Base-by-base conservation (phyloP, 2,329 filamentous ascomycete species). In the Furcasterigmium furcatum region DNA sequence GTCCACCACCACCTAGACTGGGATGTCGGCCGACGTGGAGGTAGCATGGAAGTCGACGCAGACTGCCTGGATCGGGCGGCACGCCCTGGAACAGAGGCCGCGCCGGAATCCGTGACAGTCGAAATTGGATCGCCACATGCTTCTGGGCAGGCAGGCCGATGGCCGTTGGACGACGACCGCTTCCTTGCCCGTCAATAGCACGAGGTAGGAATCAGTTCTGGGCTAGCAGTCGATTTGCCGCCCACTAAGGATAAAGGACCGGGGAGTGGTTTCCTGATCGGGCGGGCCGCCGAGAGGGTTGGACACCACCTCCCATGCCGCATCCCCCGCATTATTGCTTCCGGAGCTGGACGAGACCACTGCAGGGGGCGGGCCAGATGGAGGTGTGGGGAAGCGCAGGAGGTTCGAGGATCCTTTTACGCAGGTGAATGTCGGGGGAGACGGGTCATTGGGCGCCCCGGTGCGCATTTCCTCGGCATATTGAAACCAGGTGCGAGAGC, bases 251-350 rank as follows among this genome's bases (percentile, higher is more conserved):
- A 44, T 48, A 46, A 40, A 38, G 41, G 34, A n/a, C 42, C 48
- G 45, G 50, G 29, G 48, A 35, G 44, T 43, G 43, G 36, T 46
- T 51, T 41, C 50, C 50, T 41, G 27, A 51, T 51, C 46, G 22
- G 46, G 50, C 42, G 29, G 41, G 40, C 44, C 43, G 41, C 50
- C 50, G 50, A 48, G 44, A 46, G 45, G 43, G 38, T 41, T 52
- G 34, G 46, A 52, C 50, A 52, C 50, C 50, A 49, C 48, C 48
- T 51, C 30, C 34, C n/a, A 50, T 46, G 45, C 43, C 34, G 45
- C 14, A n/a, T n/a, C 41, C 45, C 50, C 50, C 50, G 50, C 50
- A 48, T 46, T 39, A 44, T 48, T 42, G 40, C 40, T 18, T 42
- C 24, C 27, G 40, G 12, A 20, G 19, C 29, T 30, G 27, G 18